Evolutionary conservation across 352 stramenopile genomes (phyloP).

Genomic region (Thalassiosira livingstoniorum): DNA sequence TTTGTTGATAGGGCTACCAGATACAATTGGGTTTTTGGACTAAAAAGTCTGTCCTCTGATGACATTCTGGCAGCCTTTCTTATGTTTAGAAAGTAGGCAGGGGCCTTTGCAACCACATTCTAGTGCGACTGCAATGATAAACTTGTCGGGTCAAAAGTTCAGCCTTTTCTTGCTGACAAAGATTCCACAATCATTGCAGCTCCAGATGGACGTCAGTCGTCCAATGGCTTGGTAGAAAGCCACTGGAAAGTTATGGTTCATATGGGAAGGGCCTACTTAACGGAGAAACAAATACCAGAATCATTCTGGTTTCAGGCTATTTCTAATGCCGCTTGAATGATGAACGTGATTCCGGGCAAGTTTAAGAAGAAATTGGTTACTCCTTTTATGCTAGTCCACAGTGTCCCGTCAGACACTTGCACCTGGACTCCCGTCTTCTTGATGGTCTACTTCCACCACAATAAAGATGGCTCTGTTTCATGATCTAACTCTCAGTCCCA

Average conservation of each 20-base stretch:
- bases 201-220: conserved; percentile 19
- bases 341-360: conserved; percentile 11
- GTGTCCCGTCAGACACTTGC: background rate
- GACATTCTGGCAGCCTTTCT: conserved; percentile 17
- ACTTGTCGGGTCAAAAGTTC: background rate
- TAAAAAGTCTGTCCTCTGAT: background rate
- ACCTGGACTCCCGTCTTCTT: conserved; percentile 21
- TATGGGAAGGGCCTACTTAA: conserved; percentile 29
- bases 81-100: conserved; percentile 13
- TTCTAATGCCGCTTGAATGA: conserved; percentile 14
- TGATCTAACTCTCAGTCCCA: conserved; percentile 9
- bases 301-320: too few species aligned
- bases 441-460: background rate
- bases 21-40: conserved; percentile 20
- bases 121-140: background rate
- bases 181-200: conserved; percentile 17
- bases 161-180: background rate
- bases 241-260: conserved; percentile 26
- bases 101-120: background rate
- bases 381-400: conserved; percentile 17
- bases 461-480: background rate
- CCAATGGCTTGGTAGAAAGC: conserved; percentile 39
- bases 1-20: conserved; percentile 24
- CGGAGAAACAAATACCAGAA: too few species aligned
- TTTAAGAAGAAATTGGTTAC: background rate